Evolutionary conservation across 139 green algal genomes (phyloP).

Genomic region (Auxenochlorella pyrenoidosa): DNA sequence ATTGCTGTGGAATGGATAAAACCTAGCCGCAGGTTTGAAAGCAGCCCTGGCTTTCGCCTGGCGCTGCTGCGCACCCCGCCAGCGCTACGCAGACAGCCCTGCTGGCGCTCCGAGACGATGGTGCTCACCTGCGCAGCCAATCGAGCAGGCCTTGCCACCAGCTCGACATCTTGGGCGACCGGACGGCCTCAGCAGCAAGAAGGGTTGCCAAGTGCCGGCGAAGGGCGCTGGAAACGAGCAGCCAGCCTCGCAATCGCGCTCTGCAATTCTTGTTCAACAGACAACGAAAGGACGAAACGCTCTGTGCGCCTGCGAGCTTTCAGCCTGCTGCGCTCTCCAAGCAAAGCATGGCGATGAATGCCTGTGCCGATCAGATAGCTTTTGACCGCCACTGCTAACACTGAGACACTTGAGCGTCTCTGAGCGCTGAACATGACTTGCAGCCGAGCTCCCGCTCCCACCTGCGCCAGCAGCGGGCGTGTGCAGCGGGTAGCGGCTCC

Average conservation of each 20-base stretch:
- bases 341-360: background rate
- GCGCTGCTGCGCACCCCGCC: too few species aligned
- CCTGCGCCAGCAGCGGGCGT: background rate
- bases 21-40: too few species aligned
- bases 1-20: too few species aligned
- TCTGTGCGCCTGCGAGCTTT: too few species aligned
- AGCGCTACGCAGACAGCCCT: too few species aligned
- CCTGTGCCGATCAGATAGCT: too few species aligned
- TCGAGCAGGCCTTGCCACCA: conserved; percentile 61
- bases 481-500: background rate
- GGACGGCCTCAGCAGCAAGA: background rate
- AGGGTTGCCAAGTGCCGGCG: background rate
- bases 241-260: background rate
- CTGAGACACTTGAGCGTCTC: background rate
- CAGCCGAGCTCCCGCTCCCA: too few species aligned
- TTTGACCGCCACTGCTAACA: background rate
- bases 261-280: background rate
- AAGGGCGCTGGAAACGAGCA: background rate
- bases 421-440: too few species aligned
- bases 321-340: background rate
- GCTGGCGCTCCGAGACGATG: too few species aligned
- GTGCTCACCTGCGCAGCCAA: conserved; percentile 65
- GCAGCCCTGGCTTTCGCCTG: too few species aligned
- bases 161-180: conserved; percentile 20
- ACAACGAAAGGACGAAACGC: background rate